phyloP scores from a whole-genome alignment of 2,329 filamentous ascomycete species.

The Berkeleyomyces rouxiae region DNA sequence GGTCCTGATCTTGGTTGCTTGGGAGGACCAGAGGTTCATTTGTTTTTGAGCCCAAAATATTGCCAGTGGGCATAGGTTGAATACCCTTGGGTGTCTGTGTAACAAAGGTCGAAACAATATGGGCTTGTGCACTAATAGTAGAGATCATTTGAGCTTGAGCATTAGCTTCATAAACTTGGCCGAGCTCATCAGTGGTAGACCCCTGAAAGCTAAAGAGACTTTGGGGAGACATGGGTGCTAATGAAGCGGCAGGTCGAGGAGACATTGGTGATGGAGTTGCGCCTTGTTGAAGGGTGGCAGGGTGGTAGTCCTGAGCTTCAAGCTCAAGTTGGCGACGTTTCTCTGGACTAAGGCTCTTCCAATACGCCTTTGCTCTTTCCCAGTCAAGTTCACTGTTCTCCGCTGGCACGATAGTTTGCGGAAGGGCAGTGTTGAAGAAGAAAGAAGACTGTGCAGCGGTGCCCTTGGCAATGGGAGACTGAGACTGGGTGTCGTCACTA shows the following conservation, averaged over 20 bases:
- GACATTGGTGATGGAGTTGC: not conserved
- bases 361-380: slow-evolving; percentile 53
- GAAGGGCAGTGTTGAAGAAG: not conserved
- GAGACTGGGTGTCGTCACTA: not conserved
- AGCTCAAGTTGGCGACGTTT: slow-evolving; percentile 45
- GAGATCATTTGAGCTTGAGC: slow-evolving; percentile 6
- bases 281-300: not conserved
- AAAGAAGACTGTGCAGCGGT: not conserved
- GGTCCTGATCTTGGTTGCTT: not conserved
- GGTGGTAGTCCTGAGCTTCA: slow-evolving; percentile 25
- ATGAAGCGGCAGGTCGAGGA: not conserved
- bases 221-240: slow-evolving; percentile 1
- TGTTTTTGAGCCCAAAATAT: not conserved
- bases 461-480: not conserved
- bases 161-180: slow-evolving; percentile 9
- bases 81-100: not conserved
- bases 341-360: slow-evolving; percentile 47
- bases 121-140: slow-evolving; percentile 2
- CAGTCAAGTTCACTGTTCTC: slow-evolving; percentile 32
- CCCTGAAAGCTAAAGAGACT: slow-evolving; percentile 4
- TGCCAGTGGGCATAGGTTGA: not conserved
- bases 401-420: not conserved
- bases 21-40: not conserved
- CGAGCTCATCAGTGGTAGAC: slow-evolving; percentile 8
- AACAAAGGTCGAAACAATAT: slow-evolving; percentile 1